phyloP scores from a whole-genome alignment of 352 stramenopile genomes.

The Nothophytophthora sp. region DNA sequence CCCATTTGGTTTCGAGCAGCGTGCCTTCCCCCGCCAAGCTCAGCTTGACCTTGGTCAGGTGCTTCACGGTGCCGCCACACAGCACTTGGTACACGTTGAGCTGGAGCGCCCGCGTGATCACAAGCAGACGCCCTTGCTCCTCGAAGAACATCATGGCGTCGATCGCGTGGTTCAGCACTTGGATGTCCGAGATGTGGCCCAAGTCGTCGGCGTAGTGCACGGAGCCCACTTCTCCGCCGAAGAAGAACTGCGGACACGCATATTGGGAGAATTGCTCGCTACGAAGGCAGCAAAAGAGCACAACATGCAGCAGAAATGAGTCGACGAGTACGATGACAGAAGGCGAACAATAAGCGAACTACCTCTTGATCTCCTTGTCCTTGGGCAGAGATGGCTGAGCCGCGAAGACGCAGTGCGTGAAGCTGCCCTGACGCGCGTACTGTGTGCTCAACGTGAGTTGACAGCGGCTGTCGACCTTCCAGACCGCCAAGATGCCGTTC shows the following conservation, averaged over 20 bases:
- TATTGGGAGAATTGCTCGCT: conserved; percentile 57
- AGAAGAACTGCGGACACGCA: conserved; percentile 90
- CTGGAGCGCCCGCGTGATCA: conserved; percentile 90
- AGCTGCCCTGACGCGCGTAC: conserved; percentile 83
- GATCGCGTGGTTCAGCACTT: conserved; percentile 84
- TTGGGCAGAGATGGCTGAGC: conserved; percentile 35
- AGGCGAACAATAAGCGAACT: not conserved
- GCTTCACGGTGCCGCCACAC: conserved; percentile 81
- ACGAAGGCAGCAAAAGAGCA: too few species aligned
- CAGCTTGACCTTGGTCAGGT: conserved; percentile 89
- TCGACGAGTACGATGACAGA: not conserved
- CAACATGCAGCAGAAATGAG: not conserved
- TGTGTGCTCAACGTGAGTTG: conserved; percentile 80
- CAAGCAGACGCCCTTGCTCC: conserved; percentile 76
- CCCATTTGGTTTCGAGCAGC: conserved; percentile 88
- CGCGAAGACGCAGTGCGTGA: conserved; percentile 90
- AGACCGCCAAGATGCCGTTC: conserved; percentile 81
- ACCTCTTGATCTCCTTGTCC: conserved; percentile 53
- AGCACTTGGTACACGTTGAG: conserved; percentile 92
- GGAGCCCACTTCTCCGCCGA: conserved; percentile 89
- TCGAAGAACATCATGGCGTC: conserved; percentile 92
- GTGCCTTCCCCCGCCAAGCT: conserved; percentile 82
- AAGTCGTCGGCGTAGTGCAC: conserved; percentile 93
- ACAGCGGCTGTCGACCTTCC: conserved; percentile 82
- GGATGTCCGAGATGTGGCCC: conserved; percentile 91